Percentiles rank a stretch among this genome's conserved stretches.
These are phyloP conservation scores for Colletotrichum chrysophilum DNA, from an alignment of 2,329 filamentous ascomycete species.

Conservation along the genomic window DNA sequence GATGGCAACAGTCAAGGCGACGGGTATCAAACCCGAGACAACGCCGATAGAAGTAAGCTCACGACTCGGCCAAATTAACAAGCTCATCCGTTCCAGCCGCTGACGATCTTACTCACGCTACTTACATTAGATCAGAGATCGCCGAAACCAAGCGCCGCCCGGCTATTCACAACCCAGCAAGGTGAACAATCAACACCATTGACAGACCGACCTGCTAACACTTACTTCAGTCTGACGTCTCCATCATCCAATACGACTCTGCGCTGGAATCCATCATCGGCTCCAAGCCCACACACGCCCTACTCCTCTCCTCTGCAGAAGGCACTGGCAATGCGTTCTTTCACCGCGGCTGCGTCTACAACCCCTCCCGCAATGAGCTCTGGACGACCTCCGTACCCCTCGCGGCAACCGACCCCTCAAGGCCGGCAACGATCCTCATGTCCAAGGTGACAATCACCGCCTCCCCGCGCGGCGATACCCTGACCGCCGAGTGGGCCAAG, in stretches of 20 bases:
- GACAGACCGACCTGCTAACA: not conserved
- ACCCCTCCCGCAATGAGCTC: constrained; percentile 44
- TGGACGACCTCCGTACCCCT: constrained; percentile 51
- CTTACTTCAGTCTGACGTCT: constrained; percentile 23
- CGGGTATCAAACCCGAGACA: not conserved
- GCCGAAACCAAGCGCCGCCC: not conserved
- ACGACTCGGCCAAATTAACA: not conserved
- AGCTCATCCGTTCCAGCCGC: not conserved
- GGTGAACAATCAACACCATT: not conserved
- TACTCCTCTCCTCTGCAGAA: constrained; percentile 45
- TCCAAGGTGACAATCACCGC: constrained; percentile 43
- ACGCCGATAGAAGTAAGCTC: constrained; percentile 10
- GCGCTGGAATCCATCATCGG: constrained; percentile 40
- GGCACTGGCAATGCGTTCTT: constrained; percentile 51
- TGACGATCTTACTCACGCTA: not conserved
- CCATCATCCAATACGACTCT: constrained; percentile 40
- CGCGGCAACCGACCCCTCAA: constrained; percentile 37
- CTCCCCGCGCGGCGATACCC: constrained; percentile 28
- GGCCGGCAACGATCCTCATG: constrained; percentile 48
- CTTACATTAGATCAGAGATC: constrained; percentile 7
- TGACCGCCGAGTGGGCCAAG: constrained; percentile 43
- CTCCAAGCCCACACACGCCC: constrained; percentile 36
- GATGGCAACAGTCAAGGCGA: constrained; percentile 3
- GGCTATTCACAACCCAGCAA: not conserved
- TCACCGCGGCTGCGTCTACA: constrained; percentile 47